phyloP scores from a whole-genome alignment of 306 rosid genomes.

The Gastrolobium villosum region DNA sequence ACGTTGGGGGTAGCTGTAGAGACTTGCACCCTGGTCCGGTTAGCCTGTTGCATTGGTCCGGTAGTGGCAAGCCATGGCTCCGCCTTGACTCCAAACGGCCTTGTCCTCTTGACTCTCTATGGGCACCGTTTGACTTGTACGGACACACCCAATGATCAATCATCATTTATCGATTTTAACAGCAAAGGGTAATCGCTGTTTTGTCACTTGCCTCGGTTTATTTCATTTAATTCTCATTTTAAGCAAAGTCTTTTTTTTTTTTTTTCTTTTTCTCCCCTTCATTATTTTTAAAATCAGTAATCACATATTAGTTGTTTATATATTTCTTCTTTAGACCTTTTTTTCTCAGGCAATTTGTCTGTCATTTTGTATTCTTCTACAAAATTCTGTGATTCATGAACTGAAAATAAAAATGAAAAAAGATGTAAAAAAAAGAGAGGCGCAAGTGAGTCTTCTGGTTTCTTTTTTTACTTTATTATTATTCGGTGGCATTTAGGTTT shows the following conservation, averaged over 20 bases:
- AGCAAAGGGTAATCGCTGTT: conserved; percentile 40
- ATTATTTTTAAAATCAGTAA: no score
- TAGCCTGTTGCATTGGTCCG: conserved; percentile 86
- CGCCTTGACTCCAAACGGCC: conserved; percentile 69
- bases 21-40: conserved; percentile 81
- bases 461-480: neutral
- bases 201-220: neutral
- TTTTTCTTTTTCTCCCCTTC: no score
- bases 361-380: no score
- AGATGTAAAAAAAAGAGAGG: no score
- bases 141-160: conserved; percentile 54
- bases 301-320: no score
- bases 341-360: no score
- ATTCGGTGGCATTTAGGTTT: conserved; percentile 7
- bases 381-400: no score
- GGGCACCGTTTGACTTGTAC: conserved; percentile 82
- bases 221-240: no score
- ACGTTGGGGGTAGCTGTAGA: conserved; percentile 75
- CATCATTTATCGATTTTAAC: neutral
- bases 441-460: no score
- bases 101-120: conserved; percentile 71
- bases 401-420: no score
- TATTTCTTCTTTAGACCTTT: no score
- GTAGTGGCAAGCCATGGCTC: conserved; percentile 83
- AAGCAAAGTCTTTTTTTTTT: no score